Conservation (phyloP, 306 rosid species). For the Medicago ruthenica region DNA sequence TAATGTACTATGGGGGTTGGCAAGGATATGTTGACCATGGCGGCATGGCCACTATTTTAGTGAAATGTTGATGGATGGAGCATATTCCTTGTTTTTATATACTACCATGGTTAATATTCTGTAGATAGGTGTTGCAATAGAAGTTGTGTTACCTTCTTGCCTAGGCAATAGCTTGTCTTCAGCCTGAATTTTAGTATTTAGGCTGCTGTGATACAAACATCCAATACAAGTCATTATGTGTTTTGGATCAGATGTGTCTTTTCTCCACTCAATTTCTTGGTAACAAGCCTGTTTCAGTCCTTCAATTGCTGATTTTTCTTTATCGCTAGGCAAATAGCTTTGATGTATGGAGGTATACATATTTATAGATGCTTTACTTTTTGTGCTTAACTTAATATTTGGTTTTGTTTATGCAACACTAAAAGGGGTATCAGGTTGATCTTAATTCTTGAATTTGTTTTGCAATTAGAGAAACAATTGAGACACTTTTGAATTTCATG, state of each 20-base stretch:
- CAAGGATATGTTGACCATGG: not conserved
- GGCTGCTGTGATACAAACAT: slow-evolving; percentile 10
- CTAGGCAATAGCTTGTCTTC: slow-evolving; percentile 41
- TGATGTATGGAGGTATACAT: not conserved
- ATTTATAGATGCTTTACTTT: slow-evolving; percentile 8
- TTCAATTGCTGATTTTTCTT: slow-evolving; percentile 14
- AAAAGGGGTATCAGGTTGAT: not conserved
- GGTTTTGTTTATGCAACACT: slow-evolving; percentile 21
- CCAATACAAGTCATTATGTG: slow-evolving; percentile 10
- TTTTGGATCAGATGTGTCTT: slow-evolving; percentile 8
- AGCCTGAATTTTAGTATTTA: slow-evolving; percentile 19
- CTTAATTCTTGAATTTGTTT: slow-evolving; percentile 18
- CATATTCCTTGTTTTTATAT: slow-evolving; percentile 5
- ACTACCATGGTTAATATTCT: slow-evolving; percentile 11
- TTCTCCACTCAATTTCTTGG: not conserved
- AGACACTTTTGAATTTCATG: not conserved
- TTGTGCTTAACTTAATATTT: slow-evolving; percentile 31
- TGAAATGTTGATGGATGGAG: not conserved
- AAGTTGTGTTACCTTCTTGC: slow-evolving; percentile 33
- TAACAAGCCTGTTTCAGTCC: slow-evolving; percentile 28
- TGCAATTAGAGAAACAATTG: slow-evolving; percentile 1
- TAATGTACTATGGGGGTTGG: not conserved
- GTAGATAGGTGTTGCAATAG: slow-evolving; percentile 26
- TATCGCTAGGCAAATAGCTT: slow-evolving; percentile 9
- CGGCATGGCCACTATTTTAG: not conserved